These are phyloP conservation scores for Teunomyces barrocoloradensis DNA, from an alignment of 805 yeast genomes.

Conservation along the genomic window DNA sequence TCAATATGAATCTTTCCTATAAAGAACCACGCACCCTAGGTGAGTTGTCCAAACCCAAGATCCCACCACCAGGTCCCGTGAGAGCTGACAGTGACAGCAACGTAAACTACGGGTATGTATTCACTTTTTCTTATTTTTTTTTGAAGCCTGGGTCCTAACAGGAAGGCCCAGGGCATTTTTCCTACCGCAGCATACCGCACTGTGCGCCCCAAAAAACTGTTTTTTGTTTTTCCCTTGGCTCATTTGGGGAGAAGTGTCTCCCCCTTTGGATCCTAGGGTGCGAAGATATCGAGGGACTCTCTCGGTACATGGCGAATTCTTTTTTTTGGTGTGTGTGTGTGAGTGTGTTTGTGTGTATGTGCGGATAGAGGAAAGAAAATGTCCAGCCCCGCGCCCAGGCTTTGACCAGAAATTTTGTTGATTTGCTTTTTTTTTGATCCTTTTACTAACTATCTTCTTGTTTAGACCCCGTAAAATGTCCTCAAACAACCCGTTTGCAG, in stretches of 20 bases:
- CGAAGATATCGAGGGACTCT: too few relatives aligned
- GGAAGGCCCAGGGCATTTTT: not conserved
- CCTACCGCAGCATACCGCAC: not conserved
- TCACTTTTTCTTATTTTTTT: not conserved
- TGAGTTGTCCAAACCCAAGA: slow-evolving; percentile 16
- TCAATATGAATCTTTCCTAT: slow-evolving; percentile 6
- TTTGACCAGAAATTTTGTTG: not conserved
- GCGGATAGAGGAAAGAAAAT: not conserved
- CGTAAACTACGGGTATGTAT: slow-evolving; percentile 33
- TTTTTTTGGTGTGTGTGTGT: not conserved
- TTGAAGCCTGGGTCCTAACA: not conserved
- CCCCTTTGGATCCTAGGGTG: not conserved
- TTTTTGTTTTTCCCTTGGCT: not conserved
- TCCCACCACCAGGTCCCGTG: slow-evolving; percentile 29
- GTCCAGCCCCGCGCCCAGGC: not conserved
- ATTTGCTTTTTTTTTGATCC: not conserved
- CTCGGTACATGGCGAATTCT: too few relatives aligned
- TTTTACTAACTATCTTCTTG: slow-evolving; percentile 8
- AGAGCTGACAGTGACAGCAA: slow-evolving; percentile 36
- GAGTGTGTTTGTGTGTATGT: not conserved
- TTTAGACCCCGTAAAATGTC: slow-evolving; percentile 26
- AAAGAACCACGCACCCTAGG: slow-evolving; percentile 4
- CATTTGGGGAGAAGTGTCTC: not conserved
- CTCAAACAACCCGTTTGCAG: slow-evolving; percentile 55
- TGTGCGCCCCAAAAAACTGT: not conserved